phyloP scores from a whole-genome alignment of 495 filamentous ascomycete species.

The Penicillium riverlandense region DNA sequence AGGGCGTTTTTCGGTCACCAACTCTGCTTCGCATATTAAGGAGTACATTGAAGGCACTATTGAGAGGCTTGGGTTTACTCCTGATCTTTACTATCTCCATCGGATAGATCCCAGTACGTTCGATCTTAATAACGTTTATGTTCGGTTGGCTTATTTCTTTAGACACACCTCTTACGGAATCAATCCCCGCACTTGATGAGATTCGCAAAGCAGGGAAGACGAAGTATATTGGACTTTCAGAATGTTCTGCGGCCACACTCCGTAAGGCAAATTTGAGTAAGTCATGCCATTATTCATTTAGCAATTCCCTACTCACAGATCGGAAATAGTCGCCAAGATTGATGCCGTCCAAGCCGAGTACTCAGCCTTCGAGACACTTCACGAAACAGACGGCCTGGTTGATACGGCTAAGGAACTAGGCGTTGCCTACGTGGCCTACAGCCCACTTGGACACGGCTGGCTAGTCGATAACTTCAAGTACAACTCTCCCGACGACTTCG shows the following conservation, averaged over 20 bases:
- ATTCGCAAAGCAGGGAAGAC: conserved; percentile 40
- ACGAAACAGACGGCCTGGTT: conserved; percentile 35
- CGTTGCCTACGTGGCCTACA: conserved; percentile 38
- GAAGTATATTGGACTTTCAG: conserved; percentile 40
- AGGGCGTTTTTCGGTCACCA: conserved; percentile 22
- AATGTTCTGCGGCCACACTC: conserved; percentile 36
- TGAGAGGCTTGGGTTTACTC: conserved; percentile 41
- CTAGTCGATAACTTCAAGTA: conserved; percentile 37
- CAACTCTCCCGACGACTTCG: conserved; percentile 38
- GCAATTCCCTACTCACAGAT: neutral
- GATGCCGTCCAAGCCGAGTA: conserved; percentile 46
- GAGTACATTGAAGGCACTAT: conserved; percentile 46
- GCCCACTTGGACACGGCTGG: conserved; percentile 41
- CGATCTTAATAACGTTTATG: neutral
- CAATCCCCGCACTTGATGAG: conserved; percentile 38
- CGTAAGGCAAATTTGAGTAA: conserved; percentile 38
- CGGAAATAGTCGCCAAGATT: conserved; percentile 37
- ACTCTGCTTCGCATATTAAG: conserved; percentile 43
- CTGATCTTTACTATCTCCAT: conserved; percentile 37
- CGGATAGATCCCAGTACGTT: conserved; percentile 34
- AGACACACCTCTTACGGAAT: conserved; percentile 44
- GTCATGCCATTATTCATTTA: neutral
- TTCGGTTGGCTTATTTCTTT: neutral
- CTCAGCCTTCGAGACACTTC: conserved; percentile 43
- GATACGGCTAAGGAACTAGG: conserved; percentile 33